These are phyloP conservation scores for Gossypium bickii DNA, from an alignment of 345 rosid genomes.

Conservation along the genomic window DNA sequence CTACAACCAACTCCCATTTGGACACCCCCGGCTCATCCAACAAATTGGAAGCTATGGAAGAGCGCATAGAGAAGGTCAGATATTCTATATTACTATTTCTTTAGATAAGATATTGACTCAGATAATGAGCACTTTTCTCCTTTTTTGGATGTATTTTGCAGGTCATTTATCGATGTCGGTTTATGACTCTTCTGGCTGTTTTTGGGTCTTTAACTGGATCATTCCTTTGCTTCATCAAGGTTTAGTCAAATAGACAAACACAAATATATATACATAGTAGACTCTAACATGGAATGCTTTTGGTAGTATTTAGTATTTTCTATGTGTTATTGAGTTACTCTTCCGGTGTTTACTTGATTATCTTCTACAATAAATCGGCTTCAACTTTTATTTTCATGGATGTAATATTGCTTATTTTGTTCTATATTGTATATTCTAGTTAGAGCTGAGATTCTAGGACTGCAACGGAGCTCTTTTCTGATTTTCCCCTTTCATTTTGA, in stretches of 20 bases:
- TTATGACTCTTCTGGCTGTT: conserved; percentile 69
- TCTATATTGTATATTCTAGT: background rate
- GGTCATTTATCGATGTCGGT: conserved; percentile 67
- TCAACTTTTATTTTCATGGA: background rate
- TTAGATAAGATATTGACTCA: background rate
- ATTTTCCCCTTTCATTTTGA: background rate
- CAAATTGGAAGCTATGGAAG: conserved; percentile 44
- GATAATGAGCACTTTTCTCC: background rate
- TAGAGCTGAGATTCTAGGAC: background rate
- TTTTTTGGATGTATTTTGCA: conserved; percentile 23
- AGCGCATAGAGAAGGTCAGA: conserved; percentile 57
- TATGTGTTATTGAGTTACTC: background rate
- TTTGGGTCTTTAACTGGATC: conserved; percentile 75
- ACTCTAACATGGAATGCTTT: background rate
- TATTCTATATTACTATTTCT: background rate
- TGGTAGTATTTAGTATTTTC: too few species aligned
- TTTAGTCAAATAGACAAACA: conserved; percentile 6
- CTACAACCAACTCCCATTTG: conserved; percentile 16
- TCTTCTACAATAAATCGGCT: background rate
- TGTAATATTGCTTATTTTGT: background rate
- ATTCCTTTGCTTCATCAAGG: conserved; percentile 76
- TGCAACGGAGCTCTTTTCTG: background rate
- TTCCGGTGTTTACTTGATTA: background rate
- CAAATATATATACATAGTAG: background rate
- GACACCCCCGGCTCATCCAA: conserved; percentile 16